Evolutionary conservation across 73 alveolate genomes (phyloP), one percentile per base, ranked within the genome.

Genomic region (Paramecium sexaurelia): DNA sequence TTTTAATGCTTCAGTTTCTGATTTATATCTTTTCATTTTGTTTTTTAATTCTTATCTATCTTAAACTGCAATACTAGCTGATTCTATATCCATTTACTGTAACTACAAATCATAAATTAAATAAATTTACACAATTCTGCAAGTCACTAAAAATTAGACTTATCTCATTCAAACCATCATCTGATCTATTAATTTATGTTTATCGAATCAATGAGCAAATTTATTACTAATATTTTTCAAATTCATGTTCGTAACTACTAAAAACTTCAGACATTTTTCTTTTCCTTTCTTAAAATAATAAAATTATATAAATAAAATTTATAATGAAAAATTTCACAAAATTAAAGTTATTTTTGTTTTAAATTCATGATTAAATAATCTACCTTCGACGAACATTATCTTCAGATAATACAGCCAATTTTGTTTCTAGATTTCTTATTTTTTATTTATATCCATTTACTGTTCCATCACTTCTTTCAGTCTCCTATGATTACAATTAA

Each of bases 401-500:
- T 24, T 61, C 83, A 5, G 83, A 29, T 61, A 61, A 11, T 22
- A 61, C 83, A 11, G 83, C 83, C 11, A 61, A 19, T 61, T 61
- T 61, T 0, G 83, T 61, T 61, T 61, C 83, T 26, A 61, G n/a
- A 9, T 61, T 61, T n/a, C 83, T 26, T 22, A 61, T 61, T 61
- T 61, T 61, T 8, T 61, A 61, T 61, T 61, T 61, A 8, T 61
- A 61, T 61, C 83, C 83, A 61, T 61, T 26, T 4, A 61, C 9
- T 61, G 83, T 45, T 8, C 51, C 29, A 10, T 61, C 83, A 61
- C 83, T 61, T 61, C 83, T 61, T 26, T 61, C 86, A 33, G 86
- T 71, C 6, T 71, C 86, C 17, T 71, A n/a, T 71, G 86, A 71
- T 33, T 71, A 36, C 11, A 71, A 17, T 71, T 71, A 19, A 71